phyloP scores from a whole-genome alignment of 2,329 filamentous ascomycete species.

The Scedosporium dehoogii region DNA sequence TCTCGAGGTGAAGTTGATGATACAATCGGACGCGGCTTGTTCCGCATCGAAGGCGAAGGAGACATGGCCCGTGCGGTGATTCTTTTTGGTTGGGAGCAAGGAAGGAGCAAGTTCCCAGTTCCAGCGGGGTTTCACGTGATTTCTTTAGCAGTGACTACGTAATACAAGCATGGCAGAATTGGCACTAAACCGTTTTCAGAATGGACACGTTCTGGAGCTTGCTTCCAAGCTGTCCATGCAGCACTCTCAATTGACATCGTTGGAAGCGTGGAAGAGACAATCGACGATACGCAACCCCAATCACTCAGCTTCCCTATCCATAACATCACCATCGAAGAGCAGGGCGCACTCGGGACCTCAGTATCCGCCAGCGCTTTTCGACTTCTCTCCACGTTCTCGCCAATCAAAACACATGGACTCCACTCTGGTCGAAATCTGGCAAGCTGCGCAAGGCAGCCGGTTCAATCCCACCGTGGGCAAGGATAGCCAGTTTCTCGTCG shows the following conservation, averaged over 20 bases:
- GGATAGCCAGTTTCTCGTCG: constrained; percentile 72
- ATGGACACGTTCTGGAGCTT: constrained; percentile 6
- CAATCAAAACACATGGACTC: constrained; percentile 54
- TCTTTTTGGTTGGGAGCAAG: no score
- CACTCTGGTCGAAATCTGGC: constrained; percentile 83
- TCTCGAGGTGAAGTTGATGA: neutral
- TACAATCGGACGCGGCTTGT: neutral
- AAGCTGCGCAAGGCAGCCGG: constrained; percentile 78
- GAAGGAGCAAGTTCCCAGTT: no score
- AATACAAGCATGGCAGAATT: neutral
- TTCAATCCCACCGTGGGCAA: constrained; percentile 76
- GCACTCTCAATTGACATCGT: neutral
- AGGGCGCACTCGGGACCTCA: no score
- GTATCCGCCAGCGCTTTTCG: constrained; percentile 6
- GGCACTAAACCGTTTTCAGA: constrained; percentile 4
- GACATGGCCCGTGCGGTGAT: neutral
- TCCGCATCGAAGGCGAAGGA: neutral
- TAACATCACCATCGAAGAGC: neutral
- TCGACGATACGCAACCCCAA: neutral
- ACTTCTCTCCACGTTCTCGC: neutral
- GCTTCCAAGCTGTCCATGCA: neutral
- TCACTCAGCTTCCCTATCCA: neutral
- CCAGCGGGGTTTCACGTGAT: neutral
- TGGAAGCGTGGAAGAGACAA: neutral
- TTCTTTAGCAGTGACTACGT: neutral